Base-by-base conservation (phyloP, 2,329 filamentous ascomycete species). In the Exserohilum rostratum region DNA sequence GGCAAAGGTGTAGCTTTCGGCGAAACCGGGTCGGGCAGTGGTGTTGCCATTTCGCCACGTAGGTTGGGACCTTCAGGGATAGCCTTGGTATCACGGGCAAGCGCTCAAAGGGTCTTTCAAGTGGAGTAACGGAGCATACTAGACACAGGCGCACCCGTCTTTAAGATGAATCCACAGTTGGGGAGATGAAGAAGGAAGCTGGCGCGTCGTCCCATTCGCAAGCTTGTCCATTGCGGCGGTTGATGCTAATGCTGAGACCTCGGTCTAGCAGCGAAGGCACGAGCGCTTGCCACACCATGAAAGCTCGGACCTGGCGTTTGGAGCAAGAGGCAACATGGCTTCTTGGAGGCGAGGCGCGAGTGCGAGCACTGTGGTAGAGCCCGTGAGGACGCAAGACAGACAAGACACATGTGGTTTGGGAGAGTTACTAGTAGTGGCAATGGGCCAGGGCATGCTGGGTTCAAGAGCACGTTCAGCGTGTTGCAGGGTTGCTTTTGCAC, bases 1-100 rank as follows among this genome's bases (percentile, higher is more conserved):
- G 82, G 78, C 9, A 84, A 68, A 46, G 82, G 78, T 34, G 70
- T 63, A 22, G 72, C 64, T 48, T 68, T 76, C n/a, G 71, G 72
- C 33, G 71, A 72, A 12, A 74, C 67, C 17, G 65, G 40, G 43
- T 67, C 60, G n/a, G 64, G 58, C 12, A 43, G 43, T 42, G 62
- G 42, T 22, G 71, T 60, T 40, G 68, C 54, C 71, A 73, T 72
- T 51, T 40, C 56, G 58, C 51, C 50, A 44, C 46, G 50, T 50
- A 46, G 43, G 30, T 46, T 44, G 22, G 15, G 46, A n/a, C 7
- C 22, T 46, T 29, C 39, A 50, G 44, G 47, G 53, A 52, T 52
- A 52, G 22, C 48, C 53, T 55, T 42, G 35, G 25, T 40, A 22
- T 46, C 10, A 12, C 20, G 48, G 30, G 42, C 40, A 30, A 31